A percentile compares a stretch with the other conserved stretches of the same genome.
Conservation (phyloP, 805 yeast species). For the Metschnikowia hibisci region DNA sequence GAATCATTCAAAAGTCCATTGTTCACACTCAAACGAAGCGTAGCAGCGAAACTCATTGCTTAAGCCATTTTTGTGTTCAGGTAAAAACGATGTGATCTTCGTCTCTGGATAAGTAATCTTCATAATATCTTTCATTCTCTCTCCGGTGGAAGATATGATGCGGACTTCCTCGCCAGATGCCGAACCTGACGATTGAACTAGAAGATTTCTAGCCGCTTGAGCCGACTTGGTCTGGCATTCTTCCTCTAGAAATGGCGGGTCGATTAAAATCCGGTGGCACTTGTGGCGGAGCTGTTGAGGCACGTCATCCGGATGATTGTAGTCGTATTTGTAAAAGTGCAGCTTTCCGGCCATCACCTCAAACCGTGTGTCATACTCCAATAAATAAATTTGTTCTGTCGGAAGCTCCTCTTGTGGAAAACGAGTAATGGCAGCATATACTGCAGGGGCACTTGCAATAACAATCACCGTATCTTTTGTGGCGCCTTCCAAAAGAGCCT, state of each 20-base stretch:
- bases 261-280: slow-evolving; percentile 71
- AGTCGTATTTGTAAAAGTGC: slow-evolving; percentile 72
- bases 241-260: slow-evolving; percentile 82
- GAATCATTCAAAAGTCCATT: slow-evolving; percentile 55
- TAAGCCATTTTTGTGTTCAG: slow-evolving; percentile 80
- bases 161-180: slow-evolving; percentile 43
- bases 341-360: slow-evolving; percentile 63
- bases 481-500: slow-evolving; percentile 73
- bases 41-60: slow-evolving; percentile 87
- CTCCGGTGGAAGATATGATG: slow-evolving; percentile 82
- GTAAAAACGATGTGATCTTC: slow-evolving; percentile 60
- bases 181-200: slow-evolving; percentile 42
- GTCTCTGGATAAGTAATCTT: slow-evolving; percentile 60
- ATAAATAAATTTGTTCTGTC: slow-evolving; percentile 63
- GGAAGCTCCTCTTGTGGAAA: slow-evolving; percentile 51
- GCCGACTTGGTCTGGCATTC: slow-evolving; percentile 73
- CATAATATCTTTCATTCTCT: slow-evolving; percentile 72
- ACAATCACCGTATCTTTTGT: slow-evolving; percentile 67
- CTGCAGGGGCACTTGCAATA: slow-evolving; percentile 87
- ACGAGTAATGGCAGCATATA: slow-evolving; percentile 73
- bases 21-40: slow-evolving; percentile 65
- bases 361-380: slow-evolving; percentile 80
- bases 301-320: slow-evolving; percentile 60
- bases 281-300: slow-evolving; percentile 54
- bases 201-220: slow-evolving; percentile 51